Conservation (phyloP, 148 eudicot species). For the Vaccinium myrtillus region DNA sequence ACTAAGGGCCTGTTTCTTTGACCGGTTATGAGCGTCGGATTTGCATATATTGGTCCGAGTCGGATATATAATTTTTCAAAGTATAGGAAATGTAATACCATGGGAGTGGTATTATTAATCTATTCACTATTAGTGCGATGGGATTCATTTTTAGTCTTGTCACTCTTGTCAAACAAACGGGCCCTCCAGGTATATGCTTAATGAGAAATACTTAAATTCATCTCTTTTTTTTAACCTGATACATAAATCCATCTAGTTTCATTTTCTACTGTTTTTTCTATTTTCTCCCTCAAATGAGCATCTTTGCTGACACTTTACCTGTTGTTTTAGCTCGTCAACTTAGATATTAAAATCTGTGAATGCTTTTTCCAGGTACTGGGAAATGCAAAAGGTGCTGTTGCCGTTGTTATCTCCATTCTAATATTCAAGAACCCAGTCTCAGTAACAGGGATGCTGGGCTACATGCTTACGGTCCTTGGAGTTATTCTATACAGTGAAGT, state of each 20-base stretch:
- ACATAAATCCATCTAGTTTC: neutral
- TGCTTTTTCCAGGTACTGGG: constrained; percentile 42
- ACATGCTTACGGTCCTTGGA: constrained; percentile 59
- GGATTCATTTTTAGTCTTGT: neutral
- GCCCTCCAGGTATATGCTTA: too few species aligned
- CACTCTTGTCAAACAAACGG: neutral
- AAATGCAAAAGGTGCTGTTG: constrained; percentile 81
- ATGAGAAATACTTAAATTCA: neutral
- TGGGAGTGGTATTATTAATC: neutral
- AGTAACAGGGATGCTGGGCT: constrained; percentile 79
- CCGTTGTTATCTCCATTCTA: constrained; percentile 70
- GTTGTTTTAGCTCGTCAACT: neutral
- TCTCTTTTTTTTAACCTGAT: too few species aligned
- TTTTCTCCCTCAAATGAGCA: neutral
- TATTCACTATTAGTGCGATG: neutral
- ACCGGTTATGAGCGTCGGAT: neutral
- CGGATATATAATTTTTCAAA: neutral
- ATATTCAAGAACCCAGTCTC: constrained; percentile 77
- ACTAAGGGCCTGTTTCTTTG: neutral
- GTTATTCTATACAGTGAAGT: constrained; percentile 73
- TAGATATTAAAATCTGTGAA: neutral
- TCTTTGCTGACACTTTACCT: constrained; percentile 5
- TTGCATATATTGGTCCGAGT: neutral
- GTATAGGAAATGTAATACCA: neutral
- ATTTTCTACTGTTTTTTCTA: neutral